Evolutionary conservation across 305 asterid genomes (phyloP).

Genomic region (Rubia tinctorum): DNA sequence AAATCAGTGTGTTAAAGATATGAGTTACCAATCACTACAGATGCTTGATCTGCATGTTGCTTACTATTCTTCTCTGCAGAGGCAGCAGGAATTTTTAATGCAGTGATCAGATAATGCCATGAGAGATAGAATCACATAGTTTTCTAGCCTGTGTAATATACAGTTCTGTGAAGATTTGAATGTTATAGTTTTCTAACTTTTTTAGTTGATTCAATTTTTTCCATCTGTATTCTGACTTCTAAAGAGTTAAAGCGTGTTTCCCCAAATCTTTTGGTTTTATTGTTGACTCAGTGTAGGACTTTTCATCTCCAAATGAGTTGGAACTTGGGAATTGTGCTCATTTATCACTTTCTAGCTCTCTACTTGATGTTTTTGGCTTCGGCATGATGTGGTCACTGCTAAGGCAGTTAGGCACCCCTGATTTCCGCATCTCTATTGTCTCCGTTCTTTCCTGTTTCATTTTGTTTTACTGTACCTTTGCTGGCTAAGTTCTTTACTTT

Average conservation of each 20-base stretch:
- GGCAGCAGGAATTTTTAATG: neutral
- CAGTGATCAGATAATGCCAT: neutral
- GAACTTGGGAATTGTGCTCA: neutral
- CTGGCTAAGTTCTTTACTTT: neutral
- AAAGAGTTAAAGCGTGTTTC: neutral
- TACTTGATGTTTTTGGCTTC: neutral
- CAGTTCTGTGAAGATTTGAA: too few species aligned
- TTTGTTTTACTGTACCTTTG: neutral
- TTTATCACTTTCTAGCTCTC: neutral
- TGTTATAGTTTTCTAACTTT: too few species aligned
- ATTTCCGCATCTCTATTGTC: neutral
- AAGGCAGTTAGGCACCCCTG: neutral
- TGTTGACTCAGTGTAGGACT: neutral
- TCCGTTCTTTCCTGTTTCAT: neutral
- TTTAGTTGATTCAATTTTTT: neutral
- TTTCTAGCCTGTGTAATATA: neutral
- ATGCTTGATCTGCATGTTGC: neutral
- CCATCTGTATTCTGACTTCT: neutral
- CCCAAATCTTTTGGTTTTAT: neutral
- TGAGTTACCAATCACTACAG: neutral
- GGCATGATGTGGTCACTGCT: neutral
- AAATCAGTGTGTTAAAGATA: neutral
- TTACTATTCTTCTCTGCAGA: neutral
- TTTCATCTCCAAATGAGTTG: neutral
- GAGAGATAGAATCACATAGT: neutral